Evolutionary conservation across 768 basidiomycete species (phyloP), one percentile per base, ranked within the genome.

Genomic region (Tricholoma hemisulphureum): DNA sequence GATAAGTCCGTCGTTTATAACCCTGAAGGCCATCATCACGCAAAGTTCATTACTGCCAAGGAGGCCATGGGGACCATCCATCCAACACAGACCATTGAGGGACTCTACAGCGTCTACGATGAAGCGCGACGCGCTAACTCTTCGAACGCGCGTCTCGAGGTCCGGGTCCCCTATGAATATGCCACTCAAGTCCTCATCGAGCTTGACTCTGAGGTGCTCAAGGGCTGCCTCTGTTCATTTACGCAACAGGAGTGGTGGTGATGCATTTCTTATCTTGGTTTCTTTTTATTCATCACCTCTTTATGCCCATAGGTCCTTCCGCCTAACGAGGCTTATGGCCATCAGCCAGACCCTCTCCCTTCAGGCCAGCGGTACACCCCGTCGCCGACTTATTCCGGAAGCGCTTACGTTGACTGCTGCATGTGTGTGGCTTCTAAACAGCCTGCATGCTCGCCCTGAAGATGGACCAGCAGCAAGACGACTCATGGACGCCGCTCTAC

Each of bases 1-100:
- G 74, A 75, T 58, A 76, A 76, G 54, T 24, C 71, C 0, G 23
- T 68, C 14, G 71, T 64, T 0, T 69, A 69, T 29, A 58, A 57
- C 8, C 56, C 51, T 11, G 61, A 69, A 1, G 51, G 60, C 0
- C 24, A 51, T 4, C 53, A 59, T 24, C 59, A 64, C 20, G 67
- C 66, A 2, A 70, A 72, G 41, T 8, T 14, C 4, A 35, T 35
- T 4, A 16, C 9, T 8, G 16, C 16, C 4, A 16, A 35, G 4
- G 35, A 8, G 7, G 35, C 35, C 7, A 35, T 35, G 35, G 35
- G 35, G 4, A 6, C 7, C 4, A 35, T 14, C 16, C 35, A 35
- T 4, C 24, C 39, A 1, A 2, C 35, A 4, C 4, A 14, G 1
- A 71, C 61, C 39, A 32, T 66, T 2, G 39, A 56, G 0, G 45